Conservation (phyloP, 108 stramenopile species). For the Cyclotella distinguenda region DNA sequence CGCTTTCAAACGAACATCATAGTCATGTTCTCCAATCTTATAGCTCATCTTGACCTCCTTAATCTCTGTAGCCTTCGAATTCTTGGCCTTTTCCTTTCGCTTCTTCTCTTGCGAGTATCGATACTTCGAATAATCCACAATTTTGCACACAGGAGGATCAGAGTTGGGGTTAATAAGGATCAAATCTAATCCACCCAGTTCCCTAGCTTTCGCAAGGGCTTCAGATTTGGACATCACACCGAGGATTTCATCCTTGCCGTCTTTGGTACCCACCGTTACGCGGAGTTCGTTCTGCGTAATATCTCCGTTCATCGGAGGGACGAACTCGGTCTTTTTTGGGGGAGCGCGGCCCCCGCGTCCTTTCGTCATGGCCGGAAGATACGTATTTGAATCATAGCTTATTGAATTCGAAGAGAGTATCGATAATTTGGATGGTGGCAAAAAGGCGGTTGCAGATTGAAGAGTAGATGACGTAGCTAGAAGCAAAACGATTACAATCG, state of each 20-base stretch:
- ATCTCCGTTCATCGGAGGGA: slow-evolving; percentile 84
- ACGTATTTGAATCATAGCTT: not conserved
- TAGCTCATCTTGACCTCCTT: slow-evolving; percentile 97
- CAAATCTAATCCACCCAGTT: slow-evolving; percentile 84
- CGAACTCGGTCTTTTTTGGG: slow-evolving; percentile 42
- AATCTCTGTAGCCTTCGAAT: slow-evolving; percentile 89
- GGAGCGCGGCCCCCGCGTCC: slow-evolving; percentile 44
- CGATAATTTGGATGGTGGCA: slow-evolving; percentile 1
- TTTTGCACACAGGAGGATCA: slow-evolving; percentile 93
- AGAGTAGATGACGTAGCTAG: slow-evolving; percentile 10
- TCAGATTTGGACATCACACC: slow-evolving; percentile 85
- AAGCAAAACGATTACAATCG: slow-evolving; percentile 13
- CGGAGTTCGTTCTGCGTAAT: slow-evolving; percentile 64
- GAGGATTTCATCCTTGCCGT: slow-evolving; percentile 85
- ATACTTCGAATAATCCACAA: slow-evolving; percentile 94
- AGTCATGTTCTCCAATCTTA: slow-evolving; percentile 96
- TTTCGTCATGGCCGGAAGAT: slow-evolving; percentile 37
- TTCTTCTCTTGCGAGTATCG: slow-evolving; percentile 91
- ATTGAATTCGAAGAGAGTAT: not conserved
- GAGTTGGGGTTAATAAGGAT: slow-evolving; percentile 88
- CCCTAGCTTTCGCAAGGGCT: slow-evolving; percentile 86
- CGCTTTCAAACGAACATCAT: slow-evolving; percentile 83
- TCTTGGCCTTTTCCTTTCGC: slow-evolving; percentile 93
- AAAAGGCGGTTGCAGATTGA: slow-evolving; percentile 17
- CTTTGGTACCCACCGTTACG: slow-evolving; percentile 49